Conservation (phyloP, 2,329 filamentous ascomycete genomes). For the Aureobasidium melanogenum region DNA sequence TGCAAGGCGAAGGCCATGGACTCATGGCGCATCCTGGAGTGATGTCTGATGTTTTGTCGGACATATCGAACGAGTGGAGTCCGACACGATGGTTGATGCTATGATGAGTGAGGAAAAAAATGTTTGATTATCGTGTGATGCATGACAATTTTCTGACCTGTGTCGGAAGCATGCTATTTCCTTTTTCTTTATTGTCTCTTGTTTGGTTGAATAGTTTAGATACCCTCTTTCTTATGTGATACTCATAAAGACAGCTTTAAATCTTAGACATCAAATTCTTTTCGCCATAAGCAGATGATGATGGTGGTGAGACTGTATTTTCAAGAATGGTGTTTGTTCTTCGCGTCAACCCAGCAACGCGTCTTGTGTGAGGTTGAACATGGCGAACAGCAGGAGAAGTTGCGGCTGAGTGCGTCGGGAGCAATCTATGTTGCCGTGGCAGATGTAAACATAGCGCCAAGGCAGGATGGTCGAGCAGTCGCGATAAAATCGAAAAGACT, state of each 20-base stretch:
- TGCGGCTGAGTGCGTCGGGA: conserved; percentile 1
- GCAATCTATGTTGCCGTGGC: conserved; percentile 3
- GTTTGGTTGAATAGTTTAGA: conserved; percentile 7
- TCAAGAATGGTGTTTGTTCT: background rate
- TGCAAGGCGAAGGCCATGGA: conserved; percentile 88
- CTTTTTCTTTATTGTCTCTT: background rate
- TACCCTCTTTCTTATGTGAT: conserved; percentile 5
- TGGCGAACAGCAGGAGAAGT: background rate
- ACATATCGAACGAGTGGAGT: conserved; percentile 83
- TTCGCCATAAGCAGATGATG: background rate
- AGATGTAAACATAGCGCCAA: conserved; percentile 11
- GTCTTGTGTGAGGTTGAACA: background rate
- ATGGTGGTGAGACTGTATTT: background rate
- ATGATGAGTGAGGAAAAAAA: background rate
- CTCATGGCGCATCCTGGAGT: conserved; percentile 90
- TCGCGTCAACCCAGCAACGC: background rate
- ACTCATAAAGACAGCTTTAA: background rate
- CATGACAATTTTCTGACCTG: background rate
- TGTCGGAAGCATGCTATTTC: background rate
- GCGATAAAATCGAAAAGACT: background rate
- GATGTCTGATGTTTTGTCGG: conserved; percentile 89
- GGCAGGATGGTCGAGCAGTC: conserved; percentile 1
- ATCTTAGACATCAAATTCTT: background rate
- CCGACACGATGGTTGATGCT: conserved; percentile 1
- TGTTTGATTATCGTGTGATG: background rate